A percentile compares a stretch with the other conserved stretches of the same genome.
Evolutionary conservation across 2,329 filamentous ascomycete genomes (phyloP).

Genomic region (Pezicula carpinea): DNA sequence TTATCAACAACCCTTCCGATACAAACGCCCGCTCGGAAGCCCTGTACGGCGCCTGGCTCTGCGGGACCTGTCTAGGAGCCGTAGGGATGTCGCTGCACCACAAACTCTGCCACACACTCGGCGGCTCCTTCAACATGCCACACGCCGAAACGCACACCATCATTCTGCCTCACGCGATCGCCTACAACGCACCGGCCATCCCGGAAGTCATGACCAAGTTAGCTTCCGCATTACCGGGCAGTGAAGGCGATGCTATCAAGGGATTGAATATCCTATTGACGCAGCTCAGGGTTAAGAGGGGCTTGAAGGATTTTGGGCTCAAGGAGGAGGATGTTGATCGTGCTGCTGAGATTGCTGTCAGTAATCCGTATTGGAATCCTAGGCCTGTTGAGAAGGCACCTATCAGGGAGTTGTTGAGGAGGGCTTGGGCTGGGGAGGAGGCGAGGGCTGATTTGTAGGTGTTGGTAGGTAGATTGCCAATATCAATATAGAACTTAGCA

Average conservation of each 20-base stretch:
- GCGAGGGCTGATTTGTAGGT: slow-evolving; percentile 45
- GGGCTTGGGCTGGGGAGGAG: slow-evolving; percentile 57
- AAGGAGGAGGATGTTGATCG: slow-evolving; percentile 56
- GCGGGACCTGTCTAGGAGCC: slow-evolving; percentile 53
- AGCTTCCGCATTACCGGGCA: slow-evolving; percentile 48
- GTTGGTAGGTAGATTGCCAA: no score
- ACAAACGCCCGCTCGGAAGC: slow-evolving; percentile 44
- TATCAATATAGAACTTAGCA: no score
- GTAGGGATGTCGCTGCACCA: slow-evolving; percentile 62
- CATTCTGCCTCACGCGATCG: slow-evolving; percentile 56
- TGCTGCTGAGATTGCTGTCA: slow-evolving; percentile 53
- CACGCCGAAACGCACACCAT: slow-evolving; percentile 63
- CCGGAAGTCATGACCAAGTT: slow-evolving; percentile 47
- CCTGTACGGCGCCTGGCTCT: slow-evolving; percentile 62
- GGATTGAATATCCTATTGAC: slow-evolving; percentile 51
- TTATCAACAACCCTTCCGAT: slow-evolving; percentile 41
- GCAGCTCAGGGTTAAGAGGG: slow-evolving; percentile 49
- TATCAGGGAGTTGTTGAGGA: slow-evolving; percentile 51
- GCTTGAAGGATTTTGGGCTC: slow-evolving; percentile 51
- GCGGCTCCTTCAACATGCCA: slow-evolving; percentile 58
- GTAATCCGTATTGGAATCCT: slow-evolving; percentile 57
- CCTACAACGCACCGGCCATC: slow-evolving; percentile 55
- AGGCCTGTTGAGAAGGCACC: slow-evolving; percentile 44
- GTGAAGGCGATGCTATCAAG: slow-evolving; percentile 51
- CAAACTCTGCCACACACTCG: slow-evolving; percentile 62